A percentile compares a stretch with the other conserved stretches of the same genome.
Evolutionary conservation across 768 basidiomycete species (phyloP).

Genomic region (Porpolomopsis calyptriformis): DNA sequence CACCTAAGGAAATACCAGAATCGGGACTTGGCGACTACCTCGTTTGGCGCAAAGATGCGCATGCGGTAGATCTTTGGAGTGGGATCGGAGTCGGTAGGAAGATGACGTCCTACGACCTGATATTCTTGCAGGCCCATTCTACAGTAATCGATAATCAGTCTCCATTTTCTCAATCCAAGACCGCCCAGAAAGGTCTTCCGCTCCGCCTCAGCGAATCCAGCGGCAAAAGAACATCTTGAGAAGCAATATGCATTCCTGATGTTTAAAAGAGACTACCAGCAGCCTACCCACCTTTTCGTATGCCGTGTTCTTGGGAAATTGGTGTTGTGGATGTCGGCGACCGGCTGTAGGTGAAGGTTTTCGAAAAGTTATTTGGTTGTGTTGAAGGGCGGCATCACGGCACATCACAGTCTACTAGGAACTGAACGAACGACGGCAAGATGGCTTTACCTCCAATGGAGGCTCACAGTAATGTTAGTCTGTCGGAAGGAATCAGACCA

Average conservation of each 20-base stretch:
- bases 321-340: background rate
- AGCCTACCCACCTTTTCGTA: background rate
- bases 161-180: no score
- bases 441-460: no score
- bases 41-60: slow-evolving; percentile 98
- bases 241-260: background rate
- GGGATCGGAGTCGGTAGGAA: slow-evolving; percentile 87
- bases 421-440: no score
- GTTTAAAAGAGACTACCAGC: background rate
- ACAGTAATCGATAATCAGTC: background rate
- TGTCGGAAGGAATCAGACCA: no score
- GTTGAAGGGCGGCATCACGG: background rate
- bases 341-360: background rate
- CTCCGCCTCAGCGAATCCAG: no score
- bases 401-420: no score
- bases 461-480: no score
- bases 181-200: no score
- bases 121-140: slow-evolving; percentile 82
- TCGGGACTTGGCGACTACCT: slow-evolving; percentile 96
- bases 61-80: slow-evolving; percentile 98
- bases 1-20: slow-evolving; percentile 99
- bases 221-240: no score
- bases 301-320: background rate
- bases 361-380: background rate
- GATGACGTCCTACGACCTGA: slow-evolving; percentile 95